These are phyloP conservation scores for Metarhizium sp. DNA, from an alignment of 2,329 filamentous ascomycete genomes.

Conservation along the genomic window DNA sequence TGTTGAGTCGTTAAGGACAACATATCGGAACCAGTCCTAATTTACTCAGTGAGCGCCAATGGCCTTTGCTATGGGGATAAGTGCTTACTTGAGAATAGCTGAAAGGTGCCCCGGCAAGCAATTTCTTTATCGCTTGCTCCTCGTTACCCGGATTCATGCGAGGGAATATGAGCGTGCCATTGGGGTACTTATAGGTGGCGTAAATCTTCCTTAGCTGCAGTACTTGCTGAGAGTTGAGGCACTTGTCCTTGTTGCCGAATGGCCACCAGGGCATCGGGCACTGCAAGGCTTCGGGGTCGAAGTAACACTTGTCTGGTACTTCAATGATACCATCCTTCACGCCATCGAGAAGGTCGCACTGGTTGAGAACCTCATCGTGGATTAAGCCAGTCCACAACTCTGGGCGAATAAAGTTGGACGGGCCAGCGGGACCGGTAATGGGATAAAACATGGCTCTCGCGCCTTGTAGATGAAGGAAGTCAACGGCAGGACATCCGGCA, in stretches of 20 bases:
- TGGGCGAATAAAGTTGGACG: constrained; percentile 16
- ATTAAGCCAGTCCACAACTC: constrained; percentile 14
- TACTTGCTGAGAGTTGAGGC: constrained; percentile 34
- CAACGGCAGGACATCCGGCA: constrained; percentile 34
- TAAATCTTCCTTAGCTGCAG: constrained; percentile 22
- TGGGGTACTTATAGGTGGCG: constrained; percentile 11
- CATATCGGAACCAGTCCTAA: constrained; percentile 28
- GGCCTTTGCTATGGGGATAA: neutral
- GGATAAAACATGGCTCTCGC: constrained; percentile 34
- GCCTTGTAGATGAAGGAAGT: constrained; percentile 23
- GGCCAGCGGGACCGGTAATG: constrained; percentile 23
- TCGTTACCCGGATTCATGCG: constrained; percentile 40
- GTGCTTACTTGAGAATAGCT: constrained; percentile 10
- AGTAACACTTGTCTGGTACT: constrained; percentile 32
- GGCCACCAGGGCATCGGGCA: constrained; percentile 21
- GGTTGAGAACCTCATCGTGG: constrained; percentile 18
- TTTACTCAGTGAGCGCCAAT: constrained; percentile 4
- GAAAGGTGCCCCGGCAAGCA: constrained; percentile 26
- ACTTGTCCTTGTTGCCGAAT: constrained; percentile 13
- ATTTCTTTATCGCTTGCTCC: constrained; percentile 21
- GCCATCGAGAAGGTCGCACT: constrained; percentile 42
- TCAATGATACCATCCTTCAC: constrained; percentile 38
- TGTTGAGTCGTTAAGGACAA: constrained; percentile 27
- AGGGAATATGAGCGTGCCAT: constrained; percentile 28
- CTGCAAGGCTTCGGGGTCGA: constrained; percentile 31